Evolutionary conservation across 805 yeast species (phyloP).

Genomic region (Zygoascus biomembranicola): DNA sequence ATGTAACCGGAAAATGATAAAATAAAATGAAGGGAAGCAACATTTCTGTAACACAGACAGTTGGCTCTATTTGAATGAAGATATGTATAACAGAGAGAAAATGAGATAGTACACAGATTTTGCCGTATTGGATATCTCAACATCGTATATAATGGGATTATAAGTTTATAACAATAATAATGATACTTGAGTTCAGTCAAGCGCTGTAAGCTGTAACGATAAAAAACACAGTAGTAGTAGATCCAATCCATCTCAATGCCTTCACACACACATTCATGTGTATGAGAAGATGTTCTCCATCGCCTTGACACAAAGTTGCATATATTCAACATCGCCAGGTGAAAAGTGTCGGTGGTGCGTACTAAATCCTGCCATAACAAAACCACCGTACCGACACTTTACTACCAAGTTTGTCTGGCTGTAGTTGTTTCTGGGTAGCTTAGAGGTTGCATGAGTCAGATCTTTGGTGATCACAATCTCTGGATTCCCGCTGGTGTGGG

Average conservation of each 20-base stretch:
- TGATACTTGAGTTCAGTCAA: too few relatives aligned
- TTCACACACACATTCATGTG: neutral
- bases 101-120: too few relatives aligned
- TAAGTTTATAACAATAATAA: too few relatives aligned
- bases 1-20: neutral
- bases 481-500: neutral
- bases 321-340: slow-evolving; percentile 23
- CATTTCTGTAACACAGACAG: too few relatives aligned
- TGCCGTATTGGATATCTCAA: too few relatives aligned
- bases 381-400: slow-evolving; percentile 19
- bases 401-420: neutral
- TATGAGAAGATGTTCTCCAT: slow-evolving; percentile 17
- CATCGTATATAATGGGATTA: too few relatives aligned
- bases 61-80: too few relatives aligned
- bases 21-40: too few relatives aligned
- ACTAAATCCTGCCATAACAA: slow-evolving; percentile 22
- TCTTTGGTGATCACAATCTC: neutral
- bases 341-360: slow-evolving; percentile 16
- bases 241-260: too few relatives aligned
- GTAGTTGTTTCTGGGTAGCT: neutral
- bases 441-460: neutral
- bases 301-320: slow-evolving; percentile 23
- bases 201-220: too few relatives aligned
- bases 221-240: too few relatives aligned
- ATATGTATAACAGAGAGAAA: too few relatives aligned